Base-by-base conservation (phyloP, 495 filamentous ascomycete genomes). In the Tuber brumale region DNA sequence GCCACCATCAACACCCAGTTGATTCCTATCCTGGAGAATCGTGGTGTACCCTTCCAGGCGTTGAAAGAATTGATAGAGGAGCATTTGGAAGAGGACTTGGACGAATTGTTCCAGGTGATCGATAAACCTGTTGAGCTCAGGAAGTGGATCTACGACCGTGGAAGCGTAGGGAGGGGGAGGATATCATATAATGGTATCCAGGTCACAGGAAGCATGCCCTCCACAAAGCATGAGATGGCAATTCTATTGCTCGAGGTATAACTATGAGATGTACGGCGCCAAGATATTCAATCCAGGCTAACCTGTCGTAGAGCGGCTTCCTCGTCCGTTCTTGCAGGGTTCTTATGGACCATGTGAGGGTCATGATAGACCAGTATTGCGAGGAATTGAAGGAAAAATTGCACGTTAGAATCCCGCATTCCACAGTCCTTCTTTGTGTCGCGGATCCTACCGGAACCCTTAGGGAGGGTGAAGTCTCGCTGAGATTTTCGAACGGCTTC, bases 341-440 rank as follows among this genome's bases (percentile, higher is more conserved):
- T 48, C 84, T 97, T 6, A 88, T 88, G 41, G 84, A 89, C 1
- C 84, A 87, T 3, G 86, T 93, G 5, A 85, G 85, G 39, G 85
- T 85, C 0, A 85, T 90, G 16, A 86, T 92, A 23, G 84, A 84
- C 39, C 83, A 87, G 12, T 85, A 90, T 78, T 92, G 86, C 77
- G 86, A 86, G 61, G 85, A 82, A 70, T 86, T 89, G 72, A 88
- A 86, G 77, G 86, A 89, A 2, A 88, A 90, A 45, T 84, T 95
- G 57, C 91, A 92, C 71, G 91, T 97, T 46, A 87, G 86, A 37
- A 86, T 97, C 12, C 89, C 88, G 0, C 86, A 88, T n/a, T 95
- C 94, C 0, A 92, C 93, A 0, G 91, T 91, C 80, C 87, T 91
- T 0, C 93, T 89, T 80, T 96, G 95, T 84, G 89, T 96, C 35